Percentiles rank a stretch among this genome's conserved stretches.
phyloP scores from a whole-genome alignment of 805 yeast species.

The Saturnispora saitoi region DNA sequence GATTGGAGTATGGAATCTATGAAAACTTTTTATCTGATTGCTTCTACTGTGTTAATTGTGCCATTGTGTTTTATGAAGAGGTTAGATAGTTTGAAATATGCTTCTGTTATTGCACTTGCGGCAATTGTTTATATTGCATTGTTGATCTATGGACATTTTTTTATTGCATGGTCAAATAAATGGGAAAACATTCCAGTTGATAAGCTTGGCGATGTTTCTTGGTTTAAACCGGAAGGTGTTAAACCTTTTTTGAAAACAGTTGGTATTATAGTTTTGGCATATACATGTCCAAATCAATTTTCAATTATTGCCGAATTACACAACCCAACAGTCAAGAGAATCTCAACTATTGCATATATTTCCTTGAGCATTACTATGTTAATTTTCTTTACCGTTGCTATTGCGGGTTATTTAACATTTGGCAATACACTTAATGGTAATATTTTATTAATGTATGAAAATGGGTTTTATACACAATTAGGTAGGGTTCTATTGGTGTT shows the following conservation, averaged over 20 bases:
- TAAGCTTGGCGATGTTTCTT: constrained; percentile 36
- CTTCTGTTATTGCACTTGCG: constrained; percentile 59
- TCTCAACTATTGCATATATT: constrained; percentile 34
- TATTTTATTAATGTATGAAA: constrained; percentile 58
- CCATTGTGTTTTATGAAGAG: constrained; percentile 57
- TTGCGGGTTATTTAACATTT: constrained; percentile 64
- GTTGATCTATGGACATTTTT: constrained; percentile 44
- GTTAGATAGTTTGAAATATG: constrained; percentile 60
- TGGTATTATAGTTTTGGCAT: constrained; percentile 71
- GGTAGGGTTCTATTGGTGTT: constrained; percentile 58
- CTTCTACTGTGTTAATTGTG: constrained; percentile 43
- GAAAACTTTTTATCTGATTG: constrained; percentile 47
- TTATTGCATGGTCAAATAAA: constrained; percentile 19
- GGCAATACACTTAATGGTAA: constrained; percentile 62
- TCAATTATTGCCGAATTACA: constrained; percentile 65
- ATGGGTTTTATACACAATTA: constrained; percentile 36
- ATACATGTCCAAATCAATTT: constrained; percentile 75
- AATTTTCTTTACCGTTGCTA: constrained; percentile 56
- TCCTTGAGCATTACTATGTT: constrained; percentile 47
- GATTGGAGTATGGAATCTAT: constrained; percentile 22
- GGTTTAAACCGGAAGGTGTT: constrained; percentile 34
- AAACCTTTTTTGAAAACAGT: constrained; percentile 50
- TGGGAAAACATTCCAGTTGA: constrained; percentile 36
- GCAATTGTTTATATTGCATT: constrained; percentile 57
- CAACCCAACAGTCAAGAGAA: constrained; percentile 42